phyloP scores from a whole-genome alignment of 148 eudicot species.

The Rhododendron williamsianum region DNA sequence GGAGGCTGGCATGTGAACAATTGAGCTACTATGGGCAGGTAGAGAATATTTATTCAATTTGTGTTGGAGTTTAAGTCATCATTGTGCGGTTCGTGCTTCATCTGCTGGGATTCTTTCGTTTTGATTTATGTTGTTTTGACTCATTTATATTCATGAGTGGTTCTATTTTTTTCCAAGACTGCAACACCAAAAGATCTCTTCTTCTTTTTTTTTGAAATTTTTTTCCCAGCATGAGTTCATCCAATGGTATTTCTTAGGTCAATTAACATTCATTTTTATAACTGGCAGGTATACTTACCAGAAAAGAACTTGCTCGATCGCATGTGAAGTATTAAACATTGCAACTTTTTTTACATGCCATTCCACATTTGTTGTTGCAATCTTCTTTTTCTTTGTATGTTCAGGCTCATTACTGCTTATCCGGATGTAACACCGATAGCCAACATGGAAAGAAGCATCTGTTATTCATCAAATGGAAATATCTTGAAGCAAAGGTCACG shows the following conservation, averaged over 20 bases:
- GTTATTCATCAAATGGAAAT: slow-evolving; percentile 78
- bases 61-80: not conserved
- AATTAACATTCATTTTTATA: not conserved
- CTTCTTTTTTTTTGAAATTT: too few species aligned
- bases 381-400: not conserved
- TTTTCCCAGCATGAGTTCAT: not conserved
- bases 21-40: slow-evolving; percentile 78
- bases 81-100: not conserved
- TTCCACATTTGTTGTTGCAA: not conserved
- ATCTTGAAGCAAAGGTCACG: slow-evolving; percentile 81
- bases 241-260: not conserved
- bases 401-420: slow-evolving; percentile 69
- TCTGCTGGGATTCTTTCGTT: not conserved
- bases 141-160: not conserved
- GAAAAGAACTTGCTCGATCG: not conserved
- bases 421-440: slow-evolving; percentile 29
- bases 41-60: not conserved
- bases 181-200: not conserved
- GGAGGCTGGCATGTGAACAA: slow-evolving; percentile 91
- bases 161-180: not conserved
- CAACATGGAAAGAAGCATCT: slow-evolving; percentile 55
- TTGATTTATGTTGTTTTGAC: not conserved
- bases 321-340: not conserved
- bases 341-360: not conserved
- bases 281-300: not conserved